phyloP scores from a whole-genome alignment of 2,329 filamentous ascomycete species.

The Nectriaceae sp. region DNA sequence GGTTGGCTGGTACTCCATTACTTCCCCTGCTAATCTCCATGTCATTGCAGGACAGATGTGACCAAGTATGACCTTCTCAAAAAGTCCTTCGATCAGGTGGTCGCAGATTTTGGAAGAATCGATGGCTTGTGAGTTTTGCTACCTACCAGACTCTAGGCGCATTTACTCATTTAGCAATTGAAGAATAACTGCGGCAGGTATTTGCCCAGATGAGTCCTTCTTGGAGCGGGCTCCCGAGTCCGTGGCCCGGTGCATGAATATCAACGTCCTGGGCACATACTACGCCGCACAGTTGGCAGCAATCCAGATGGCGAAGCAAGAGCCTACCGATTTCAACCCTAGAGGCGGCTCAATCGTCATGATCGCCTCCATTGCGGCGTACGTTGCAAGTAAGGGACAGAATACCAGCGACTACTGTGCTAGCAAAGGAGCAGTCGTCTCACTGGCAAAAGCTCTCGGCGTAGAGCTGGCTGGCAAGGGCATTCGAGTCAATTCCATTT shows the following conservation, averaged over 20 bases:
- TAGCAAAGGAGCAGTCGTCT: conserved; percentile 47
- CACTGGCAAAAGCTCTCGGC: conserved; percentile 42
- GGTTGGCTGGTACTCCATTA: not conserved
- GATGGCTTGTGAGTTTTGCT: conserved; percentile 9
- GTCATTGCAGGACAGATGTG: conserved; percentile 8
- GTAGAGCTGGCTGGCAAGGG: conserved; percentile 35
- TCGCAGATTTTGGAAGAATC: conserved; percentile 14
- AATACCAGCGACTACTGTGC: conserved; percentile 43
- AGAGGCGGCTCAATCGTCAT: conserved; percentile 33
- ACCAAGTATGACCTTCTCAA: conserved; percentile 13
- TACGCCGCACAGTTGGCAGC: conserved; percentile 38
- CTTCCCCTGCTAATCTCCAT: not conserved
- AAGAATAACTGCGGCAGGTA: conserved; percentile 30
- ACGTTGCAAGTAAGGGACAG: conserved; percentile 33
- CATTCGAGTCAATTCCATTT: conserved; percentile 36
- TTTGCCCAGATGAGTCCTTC: conserved; percentile 31
- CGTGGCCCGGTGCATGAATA: conserved; percentile 26
- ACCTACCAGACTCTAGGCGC: no score
- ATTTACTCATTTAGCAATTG: rapidly evolving
- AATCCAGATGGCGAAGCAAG: conserved; percentile 35
- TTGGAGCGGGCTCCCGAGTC: conserved; percentile 25
- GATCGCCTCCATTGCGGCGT: conserved; percentile 36
- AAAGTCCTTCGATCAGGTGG: conserved; percentile 10
- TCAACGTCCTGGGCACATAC: conserved; percentile 36
- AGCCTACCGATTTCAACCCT: conserved; percentile 20